Percentiles rank a stretch among this genome's conserved stretches.
phyloP scores from a whole-genome alignment of 2,329 filamentous ascomycete genomes.

The Diaporthe sp. region DNA sequence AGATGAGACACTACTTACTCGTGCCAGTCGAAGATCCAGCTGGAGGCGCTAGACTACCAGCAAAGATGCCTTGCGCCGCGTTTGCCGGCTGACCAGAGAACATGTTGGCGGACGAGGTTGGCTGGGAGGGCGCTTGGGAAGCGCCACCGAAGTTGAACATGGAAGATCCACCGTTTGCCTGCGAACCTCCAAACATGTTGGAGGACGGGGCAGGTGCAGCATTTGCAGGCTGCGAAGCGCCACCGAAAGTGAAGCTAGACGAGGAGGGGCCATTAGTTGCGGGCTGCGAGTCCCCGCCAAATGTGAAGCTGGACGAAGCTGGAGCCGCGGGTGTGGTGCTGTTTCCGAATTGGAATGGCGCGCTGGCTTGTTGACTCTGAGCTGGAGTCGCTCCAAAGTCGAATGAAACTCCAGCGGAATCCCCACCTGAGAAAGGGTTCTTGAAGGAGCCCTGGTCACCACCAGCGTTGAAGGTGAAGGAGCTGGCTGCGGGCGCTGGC shows the following conservation, averaged over 20 bases:
- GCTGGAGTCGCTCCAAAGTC: constrained; percentile 54
- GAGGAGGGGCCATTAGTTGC: constrained; percentile 29
- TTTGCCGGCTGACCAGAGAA: constrained; percentile 48
- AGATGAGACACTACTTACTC: constrained; percentile 53
- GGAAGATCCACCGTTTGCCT: constrained; percentile 46
- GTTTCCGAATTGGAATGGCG: constrained; percentile 46
- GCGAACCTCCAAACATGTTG: constrained; percentile 36
- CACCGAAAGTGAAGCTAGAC: constrained; percentile 38
- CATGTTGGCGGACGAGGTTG: constrained; percentile 45
- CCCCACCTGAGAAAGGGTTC: constrained; percentile 55
- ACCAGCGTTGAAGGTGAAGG: constrained; percentile 57
- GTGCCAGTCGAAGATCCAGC: constrained; percentile 57
- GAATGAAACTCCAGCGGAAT: constrained; percentile 50
- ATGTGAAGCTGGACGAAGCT: constrained; percentile 37
- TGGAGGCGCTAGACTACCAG: constrained; percentile 39
- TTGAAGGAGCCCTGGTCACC: constrained; percentile 52
- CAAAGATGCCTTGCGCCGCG: constrained; percentile 50
- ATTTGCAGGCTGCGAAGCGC: constrained; percentile 35
- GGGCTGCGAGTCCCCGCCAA: constrained; percentile 35
- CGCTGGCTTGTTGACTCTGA: constrained; percentile 38
- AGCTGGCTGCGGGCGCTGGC: constrained; percentile 44
- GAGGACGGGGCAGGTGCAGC: constrained; percentile 44
- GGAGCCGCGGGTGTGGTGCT: constrained; percentile 3
- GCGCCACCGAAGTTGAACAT: constrained; percentile 55
- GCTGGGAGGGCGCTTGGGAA: constrained; percentile 44